Conservation (phyloP, 1,284 basidiomycete species). For the Takashimella tepidaria region DNA sequence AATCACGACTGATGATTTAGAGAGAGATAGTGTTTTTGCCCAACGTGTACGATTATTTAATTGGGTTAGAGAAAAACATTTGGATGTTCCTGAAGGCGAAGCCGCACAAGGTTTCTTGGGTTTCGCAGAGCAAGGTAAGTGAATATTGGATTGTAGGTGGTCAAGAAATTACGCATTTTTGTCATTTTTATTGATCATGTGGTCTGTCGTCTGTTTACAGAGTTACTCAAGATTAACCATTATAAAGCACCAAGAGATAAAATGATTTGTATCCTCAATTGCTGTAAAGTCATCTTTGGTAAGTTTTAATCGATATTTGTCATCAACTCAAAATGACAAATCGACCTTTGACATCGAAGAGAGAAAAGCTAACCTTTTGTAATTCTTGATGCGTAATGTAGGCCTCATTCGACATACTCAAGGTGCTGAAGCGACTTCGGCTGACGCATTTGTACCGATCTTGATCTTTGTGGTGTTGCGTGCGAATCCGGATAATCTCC, state of each 20-base stretch:
- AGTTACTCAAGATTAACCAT: slow-evolving; percentile 93
- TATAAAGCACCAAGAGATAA: slow-evolving; percentile 98
- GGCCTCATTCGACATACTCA: slow-evolving; percentile 80
- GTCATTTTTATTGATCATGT: no score
- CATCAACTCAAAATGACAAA: background rate
- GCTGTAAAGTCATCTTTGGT: slow-evolving; percentile 99
- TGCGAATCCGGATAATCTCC: slow-evolving; percentile 84
- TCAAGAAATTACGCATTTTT: no score
- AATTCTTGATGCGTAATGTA: slow-evolving; percentile 43
- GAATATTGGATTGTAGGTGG: no score
- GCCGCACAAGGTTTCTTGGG: slow-evolving; percentile 72
- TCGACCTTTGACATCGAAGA: background rate
- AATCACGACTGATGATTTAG: slow-evolving; percentile 91
- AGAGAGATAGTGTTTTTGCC: slow-evolving; percentile 81
- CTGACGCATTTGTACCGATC: slow-evolving; percentile 91
- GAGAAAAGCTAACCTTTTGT: slow-evolving; percentile 1
- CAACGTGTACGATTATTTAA: slow-evolving; percentile 88
- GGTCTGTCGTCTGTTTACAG: slow-evolving; percentile 49
- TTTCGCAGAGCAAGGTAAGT: slow-evolving; percentile 83
- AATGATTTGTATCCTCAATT: slow-evolving; percentile 94
- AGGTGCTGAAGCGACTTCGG: slow-evolving; percentile 57
- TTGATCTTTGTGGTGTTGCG: slow-evolving; percentile 91
- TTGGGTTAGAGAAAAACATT: slow-evolving; percentile 83
- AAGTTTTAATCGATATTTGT: slow-evolving; percentile 27
- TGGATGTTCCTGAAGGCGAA: slow-evolving; percentile 62